Evolutionary conservation across 2,329 filamentous ascomycete species (phyloP).

Genomic region (Cryphonectria parasitica): DNA sequence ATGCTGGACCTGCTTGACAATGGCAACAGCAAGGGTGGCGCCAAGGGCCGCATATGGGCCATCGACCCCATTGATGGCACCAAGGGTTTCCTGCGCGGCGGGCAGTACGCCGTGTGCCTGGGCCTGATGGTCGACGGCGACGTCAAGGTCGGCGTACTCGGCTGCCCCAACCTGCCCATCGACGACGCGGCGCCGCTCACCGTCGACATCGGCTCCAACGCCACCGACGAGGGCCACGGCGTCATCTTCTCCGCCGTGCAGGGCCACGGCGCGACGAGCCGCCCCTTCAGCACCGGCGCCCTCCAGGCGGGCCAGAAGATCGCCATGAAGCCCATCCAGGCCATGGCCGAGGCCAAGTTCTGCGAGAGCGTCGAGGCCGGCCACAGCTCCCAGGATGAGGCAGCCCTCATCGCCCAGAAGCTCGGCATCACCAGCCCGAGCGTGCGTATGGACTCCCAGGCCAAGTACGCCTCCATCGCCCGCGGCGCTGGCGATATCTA

Average conservation of each 20-base stretch:
- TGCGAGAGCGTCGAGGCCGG: slow-evolving; percentile 95
- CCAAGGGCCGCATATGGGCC: slow-evolving; percentile 84
- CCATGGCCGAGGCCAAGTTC: slow-evolving; percentile 83
- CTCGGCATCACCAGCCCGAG: slow-evolving; percentile 88
- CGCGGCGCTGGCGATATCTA: slow-evolving; percentile 94
- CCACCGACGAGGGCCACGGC: slow-evolving; percentile 76
- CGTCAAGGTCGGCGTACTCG: slow-evolving; percentile 91
- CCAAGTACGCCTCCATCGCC: slow-evolving; percentile 96
- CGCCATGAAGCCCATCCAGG: slow-evolving; percentile 74
- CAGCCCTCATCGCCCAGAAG: slow-evolving; percentile 79
- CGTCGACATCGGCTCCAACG: slow-evolving; percentile 73
- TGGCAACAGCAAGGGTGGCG: slow-evolving; percentile 72
- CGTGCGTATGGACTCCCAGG: slow-evolving; percentile 96
- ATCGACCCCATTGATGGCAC: slow-evolving; percentile 98
- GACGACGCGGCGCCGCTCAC: slow-evolving; percentile 76
- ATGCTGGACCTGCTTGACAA: slow-evolving; percentile 68
- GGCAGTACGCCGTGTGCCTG: slow-evolving; percentile 95
- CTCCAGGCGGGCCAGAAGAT: slow-evolving; percentile 66
- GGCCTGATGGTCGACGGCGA: slow-evolving; percentile 90
- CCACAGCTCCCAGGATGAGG: slow-evolving; percentile 88
- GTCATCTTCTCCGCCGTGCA: slow-evolving; percentile 86
- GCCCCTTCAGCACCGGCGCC: slow-evolving; percentile 65
- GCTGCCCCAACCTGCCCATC: slow-evolving; percentile 91
- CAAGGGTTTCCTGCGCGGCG: slow-evolving; percentile 93
- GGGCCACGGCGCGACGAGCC: slow-evolving; percentile 79